Percentiles rank a stretch among this genome's conserved stretches.
phyloP scores from a whole-genome alignment of 306 rosid genomes.

The Dalbergia oliveri region DNA sequence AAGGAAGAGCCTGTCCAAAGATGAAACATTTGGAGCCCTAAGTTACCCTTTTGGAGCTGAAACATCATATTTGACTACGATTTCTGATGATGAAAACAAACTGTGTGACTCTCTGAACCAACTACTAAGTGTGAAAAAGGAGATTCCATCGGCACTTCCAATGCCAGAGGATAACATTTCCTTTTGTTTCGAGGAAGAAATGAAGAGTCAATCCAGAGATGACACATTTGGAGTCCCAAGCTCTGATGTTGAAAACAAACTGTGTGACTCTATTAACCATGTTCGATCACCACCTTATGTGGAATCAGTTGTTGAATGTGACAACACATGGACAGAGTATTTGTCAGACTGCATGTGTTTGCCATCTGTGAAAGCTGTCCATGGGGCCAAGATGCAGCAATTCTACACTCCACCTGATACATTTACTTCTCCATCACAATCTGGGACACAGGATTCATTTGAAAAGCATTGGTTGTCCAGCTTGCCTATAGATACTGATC shows the following conservation, averaged over 20 bases:
- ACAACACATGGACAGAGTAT: neutral
- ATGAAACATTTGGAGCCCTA: conserved; percentile 25
- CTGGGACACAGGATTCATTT: conserved; percentile 25
- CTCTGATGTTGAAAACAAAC: conserved; percentile 23
- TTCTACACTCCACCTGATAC: conserved; percentile 12
- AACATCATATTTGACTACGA: conserved; percentile 21
- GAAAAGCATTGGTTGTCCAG: conserved; percentile 2
- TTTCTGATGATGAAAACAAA: conserved; percentile 19
- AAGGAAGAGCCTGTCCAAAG: conserved; percentile 33
- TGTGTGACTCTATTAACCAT: conserved; percentile 16
- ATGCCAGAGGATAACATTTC: conserved; percentile 47
- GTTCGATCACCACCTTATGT: conserved; percentile 33
- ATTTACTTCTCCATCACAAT: conserved; percentile 6
- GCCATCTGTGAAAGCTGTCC: conserved; percentile 19
- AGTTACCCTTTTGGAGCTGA: conserved; percentile 39
- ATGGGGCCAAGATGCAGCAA: conserved; percentile 26
- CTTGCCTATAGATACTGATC: conserved; percentile 13
- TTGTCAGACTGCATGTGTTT: conserved; percentile 26
- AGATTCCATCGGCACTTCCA: conserved; percentile 53
- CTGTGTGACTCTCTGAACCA: conserved; percentile 8
- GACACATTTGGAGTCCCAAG: conserved; percentile 27
- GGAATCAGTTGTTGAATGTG: conserved; percentile 31
- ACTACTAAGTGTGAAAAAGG: conserved; percentile 40
- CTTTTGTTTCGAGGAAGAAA: conserved; percentile 38
- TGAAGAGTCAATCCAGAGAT: conserved; percentile 36